Evolutionary conservation across 139 green algal species (phyloP).

Genomic region (Bryopsis sp.): DNA sequence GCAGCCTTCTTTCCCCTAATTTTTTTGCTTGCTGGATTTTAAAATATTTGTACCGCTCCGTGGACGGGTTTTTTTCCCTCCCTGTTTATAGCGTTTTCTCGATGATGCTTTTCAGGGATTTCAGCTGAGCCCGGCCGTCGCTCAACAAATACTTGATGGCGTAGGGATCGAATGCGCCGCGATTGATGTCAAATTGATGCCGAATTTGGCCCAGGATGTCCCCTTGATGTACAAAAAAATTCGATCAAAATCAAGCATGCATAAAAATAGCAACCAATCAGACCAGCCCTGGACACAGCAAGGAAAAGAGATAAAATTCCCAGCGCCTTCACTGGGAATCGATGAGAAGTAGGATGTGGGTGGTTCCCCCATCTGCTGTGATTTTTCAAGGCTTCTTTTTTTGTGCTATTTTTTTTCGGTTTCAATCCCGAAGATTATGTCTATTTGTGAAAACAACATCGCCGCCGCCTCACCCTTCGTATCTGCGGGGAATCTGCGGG

Average conservation of each 20-base stretch:
- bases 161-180: slow-evolving; percentile 12
- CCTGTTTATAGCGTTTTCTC: slow-evolving; percentile 10
- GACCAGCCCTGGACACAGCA: not conserved
- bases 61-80: slow-evolving; percentile 18
- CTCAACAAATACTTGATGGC: slow-evolving; percentile 45
- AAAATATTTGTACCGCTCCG: not conserved
- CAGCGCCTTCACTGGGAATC: not conserved
- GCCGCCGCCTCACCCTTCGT: slow-evolving; percentile 12
- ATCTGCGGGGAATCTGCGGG: slow-evolving; percentile 19
- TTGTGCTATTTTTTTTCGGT: not conserved
- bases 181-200: slow-evolving; percentile 27
- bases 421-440: too few species aligned
- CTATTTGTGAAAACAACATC: not conserved
- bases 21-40: not conserved
- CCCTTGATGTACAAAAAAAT: slow-evolving; percentile 8
- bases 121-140: slow-evolving; percentile 32
- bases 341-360: not conserved
- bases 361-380: not conserved
- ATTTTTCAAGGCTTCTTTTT: not conserved
- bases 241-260: not conserved
- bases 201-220: slow-evolving; percentile 29
- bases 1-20: not conserved
- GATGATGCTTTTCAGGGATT: slow-evolving; percentile 35
- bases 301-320: not conserved
- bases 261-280: not conserved